Base-by-base conservation (phyloP, 1,284 basidiomycete genomes). In the Cryptococcus jaspeensis region DNA sequence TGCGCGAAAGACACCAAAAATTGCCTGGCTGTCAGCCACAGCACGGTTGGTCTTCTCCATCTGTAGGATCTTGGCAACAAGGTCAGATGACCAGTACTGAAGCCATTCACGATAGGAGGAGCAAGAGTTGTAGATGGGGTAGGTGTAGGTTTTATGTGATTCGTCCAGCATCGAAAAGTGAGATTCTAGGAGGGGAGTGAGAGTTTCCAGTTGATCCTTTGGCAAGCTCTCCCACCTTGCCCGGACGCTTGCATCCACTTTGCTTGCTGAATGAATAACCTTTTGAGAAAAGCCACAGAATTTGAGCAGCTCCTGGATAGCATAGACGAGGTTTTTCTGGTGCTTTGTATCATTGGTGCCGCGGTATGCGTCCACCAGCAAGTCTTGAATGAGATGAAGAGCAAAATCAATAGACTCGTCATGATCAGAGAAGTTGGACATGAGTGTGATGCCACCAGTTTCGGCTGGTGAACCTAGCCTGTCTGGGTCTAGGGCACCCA, bases 401-500 rank as follows among this genome's bases (percentile, higher is more conserved):
- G 88, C 92, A 70, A 99, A 99, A 5, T 82, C 70, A 49, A 87
- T 80, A 0, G 90, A 84, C 75, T 98, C 95, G 16, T 83, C 82
- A 51, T 88, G 84, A 60, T 95, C 88, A 3, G 80, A 81, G 71
- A 95, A 97, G 75, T 99, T 94, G 68, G 83, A 84, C 55, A 87
- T 80, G 51, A 98, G 82, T 39, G 91, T 83, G 78, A 89, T 86
- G 40, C 84, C 82, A 2, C 83, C 77, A 60, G 88, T 86, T 38
- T 82, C 81, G 4, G 59, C 40, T 3, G 50, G 36, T 3, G 61
- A 50, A 5, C 59, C 56, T 70, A 92, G 88, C 55, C 96, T 85
- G 79, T 99, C 96, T 0, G 96, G 94, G 77, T 99, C 96, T 18
- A 96, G 83, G 1, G 96, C 96, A 6, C 96, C 96, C 5, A 99